A percentile compares a stretch with the other conserved stretches of the same genome.
These are phyloP conservation scores for Fusarium chlamydosporum DNA, from an alignment of 2,329 filamentous ascomycete species.

Conservation along the genomic window DNA sequence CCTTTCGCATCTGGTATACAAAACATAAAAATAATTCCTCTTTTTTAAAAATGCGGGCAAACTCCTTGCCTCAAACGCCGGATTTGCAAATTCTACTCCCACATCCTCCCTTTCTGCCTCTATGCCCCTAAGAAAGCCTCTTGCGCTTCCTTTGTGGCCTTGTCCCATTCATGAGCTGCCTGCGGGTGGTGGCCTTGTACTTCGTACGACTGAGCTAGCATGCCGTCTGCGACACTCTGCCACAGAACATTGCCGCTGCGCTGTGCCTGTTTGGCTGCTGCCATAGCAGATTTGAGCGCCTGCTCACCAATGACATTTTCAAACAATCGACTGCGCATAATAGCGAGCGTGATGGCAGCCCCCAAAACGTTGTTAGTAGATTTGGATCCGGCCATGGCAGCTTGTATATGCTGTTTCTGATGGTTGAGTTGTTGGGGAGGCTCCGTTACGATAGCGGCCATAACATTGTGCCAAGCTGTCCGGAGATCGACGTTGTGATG, in stretches of 20 bases:
- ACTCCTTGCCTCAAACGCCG: slow-evolving; percentile 48
- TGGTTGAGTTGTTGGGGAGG: slow-evolving; percentile 77
- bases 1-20: slow-evolving; percentile 48
- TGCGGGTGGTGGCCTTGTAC: slow-evolving; percentile 73
- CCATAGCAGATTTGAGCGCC: slow-evolving; percentile 80
- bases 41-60: slow-evolving; percentile 44
- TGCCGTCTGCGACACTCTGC: slow-evolving; percentile 84
- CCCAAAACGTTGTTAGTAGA: slow-evolving; percentile 81
- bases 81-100: slow-evolving; percentile 37
- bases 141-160: slow-evolving; percentile 60
- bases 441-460: slow-evolving; percentile 74
- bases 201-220: slow-evolving; percentile 82
- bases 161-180: slow-evolving; percentile 58
- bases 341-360: slow-evolving; percentile 84
- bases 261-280: slow-evolving; percentile 76
- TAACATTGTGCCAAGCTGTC: slow-evolving; percentile 82
- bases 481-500: slow-evolving; percentile 82
- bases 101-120: slow-evolving; percentile 11
- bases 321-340: slow-evolving; percentile 88
- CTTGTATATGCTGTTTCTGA: slow-evolving; percentile 83
- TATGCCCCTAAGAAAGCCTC: slow-evolving; percentile 58
- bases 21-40: slow-evolving; percentile 46
- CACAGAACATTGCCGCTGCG: slow-evolving; percentile 80
- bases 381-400: slow-evolving; percentile 78
- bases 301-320: slow-evolving; percentile 85